A percentile compares a stretch with the other conserved stretches of the same genome.
phyloP scores from a whole-genome alignment of 2,329 filamentous ascomycete genomes.

The Colletotrichum lindemuthianum region DNA sequence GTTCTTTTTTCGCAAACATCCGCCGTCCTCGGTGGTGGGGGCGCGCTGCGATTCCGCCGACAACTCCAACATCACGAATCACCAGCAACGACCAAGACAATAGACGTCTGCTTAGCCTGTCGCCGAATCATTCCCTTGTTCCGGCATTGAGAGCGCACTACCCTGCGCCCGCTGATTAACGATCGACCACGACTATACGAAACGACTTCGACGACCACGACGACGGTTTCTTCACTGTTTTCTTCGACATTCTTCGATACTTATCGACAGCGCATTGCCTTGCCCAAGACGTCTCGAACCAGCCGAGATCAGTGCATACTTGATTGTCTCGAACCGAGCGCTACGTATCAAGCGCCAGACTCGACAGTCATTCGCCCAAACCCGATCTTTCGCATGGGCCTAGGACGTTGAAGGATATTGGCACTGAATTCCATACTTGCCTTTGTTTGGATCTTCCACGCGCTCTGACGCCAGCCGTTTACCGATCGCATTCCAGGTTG shows the following conservation, averaged over 20 bases:
- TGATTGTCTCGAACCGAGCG: conserved; percentile 9
- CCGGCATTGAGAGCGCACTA: conserved; percentile 13
- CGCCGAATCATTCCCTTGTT: conserved; percentile 27
- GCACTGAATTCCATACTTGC: conserved; percentile 3
- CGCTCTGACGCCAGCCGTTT: conserved; percentile 13
- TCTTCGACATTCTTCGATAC: conserved; percentile 14
- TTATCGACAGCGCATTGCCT: background rate
- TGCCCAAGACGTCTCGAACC: conserved; percentile 13
- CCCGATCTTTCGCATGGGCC: background rate
- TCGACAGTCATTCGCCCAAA: background rate
- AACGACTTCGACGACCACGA: conserved; percentile 21
- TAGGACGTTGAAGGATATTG: background rate
- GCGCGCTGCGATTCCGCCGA: conserved; percentile 31
- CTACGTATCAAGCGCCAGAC: conserved; percentile 1
- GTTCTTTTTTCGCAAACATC: conserved; percentile 35
- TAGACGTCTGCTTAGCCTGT: conserved; percentile 14
- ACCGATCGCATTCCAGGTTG: conserved; percentile 14
- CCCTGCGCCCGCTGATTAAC: conserved; percentile 17
- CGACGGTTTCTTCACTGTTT: conserved; percentile 14
- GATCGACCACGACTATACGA: conserved; percentile 23
- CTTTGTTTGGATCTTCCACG: background rate
- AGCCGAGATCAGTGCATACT: conserved; percentile 23
- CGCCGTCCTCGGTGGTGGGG: conserved; percentile 36
- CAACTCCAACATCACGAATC: conserved; percentile 23
- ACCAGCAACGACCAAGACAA: conserved; percentile 21